Conservation (phyloP, 495 filamentous ascomycete genomes). For the Apiosordaria backusii region DNA sequence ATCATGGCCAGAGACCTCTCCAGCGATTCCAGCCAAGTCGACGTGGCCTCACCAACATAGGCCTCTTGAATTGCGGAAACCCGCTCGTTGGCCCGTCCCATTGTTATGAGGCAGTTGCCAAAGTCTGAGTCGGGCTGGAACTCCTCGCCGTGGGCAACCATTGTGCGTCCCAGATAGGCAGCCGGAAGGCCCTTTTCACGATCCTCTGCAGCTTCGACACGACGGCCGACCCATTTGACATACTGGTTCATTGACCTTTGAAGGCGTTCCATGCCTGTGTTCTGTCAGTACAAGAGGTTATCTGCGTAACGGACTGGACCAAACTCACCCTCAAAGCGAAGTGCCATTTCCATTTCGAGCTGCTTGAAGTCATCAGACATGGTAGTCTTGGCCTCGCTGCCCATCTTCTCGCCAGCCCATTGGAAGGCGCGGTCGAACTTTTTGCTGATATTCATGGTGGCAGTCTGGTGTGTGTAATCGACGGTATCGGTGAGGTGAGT, state of each 20-base stretch:
- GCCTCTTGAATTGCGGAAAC: constrained; percentile 82
- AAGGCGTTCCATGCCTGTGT: constrained; percentile 81
- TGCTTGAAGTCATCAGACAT: constrained; percentile 91
- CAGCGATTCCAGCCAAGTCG: constrained; percentile 86
- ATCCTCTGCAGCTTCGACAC: constrained; percentile 80
- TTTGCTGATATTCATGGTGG: constrained; percentile 86
- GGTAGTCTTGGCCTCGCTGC: constrained; percentile 82
- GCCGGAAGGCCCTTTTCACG: constrained; percentile 73
- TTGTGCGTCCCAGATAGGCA: constrained; percentile 76
- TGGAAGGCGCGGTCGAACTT: constrained; percentile 96
- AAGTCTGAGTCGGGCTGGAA: constrained; percentile 91
- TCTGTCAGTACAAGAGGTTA: constrained; percentile 6
- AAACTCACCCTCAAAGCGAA: constrained; percentile 79
- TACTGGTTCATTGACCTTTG: constrained; percentile 87
- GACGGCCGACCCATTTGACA: constrained; percentile 86
- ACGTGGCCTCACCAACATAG: constrained; percentile 76
- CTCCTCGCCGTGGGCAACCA: constrained; percentile 91
- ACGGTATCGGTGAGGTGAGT: background rate
- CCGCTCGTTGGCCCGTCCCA: constrained; percentile 84
- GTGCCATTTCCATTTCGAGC: constrained; percentile 86
- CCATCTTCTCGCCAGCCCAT: constrained; percentile 98
- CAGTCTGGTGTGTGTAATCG: constrained; percentile 1
- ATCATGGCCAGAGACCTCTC: constrained; percentile 89
- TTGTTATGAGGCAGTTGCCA: constrained; percentile 78
- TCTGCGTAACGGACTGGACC: background rate